Conservation (phyloP, 108 stramenopile genomes). For the Nitzschia inconspicua region DNA sequence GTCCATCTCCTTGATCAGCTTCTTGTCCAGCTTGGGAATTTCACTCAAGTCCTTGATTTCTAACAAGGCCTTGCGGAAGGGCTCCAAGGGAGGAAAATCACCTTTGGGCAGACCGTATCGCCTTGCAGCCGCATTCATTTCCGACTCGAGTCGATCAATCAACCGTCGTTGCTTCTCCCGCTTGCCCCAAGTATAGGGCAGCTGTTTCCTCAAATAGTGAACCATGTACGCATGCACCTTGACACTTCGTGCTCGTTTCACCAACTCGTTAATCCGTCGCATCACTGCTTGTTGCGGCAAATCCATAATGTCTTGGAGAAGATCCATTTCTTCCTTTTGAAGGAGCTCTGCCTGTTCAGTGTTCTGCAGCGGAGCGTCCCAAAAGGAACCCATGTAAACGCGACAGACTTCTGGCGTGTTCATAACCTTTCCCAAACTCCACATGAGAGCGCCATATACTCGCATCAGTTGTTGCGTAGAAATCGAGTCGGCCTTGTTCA, state of each 20-base stretch:
- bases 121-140: constrained; percentile 87
- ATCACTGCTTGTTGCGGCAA: constrained; percentile 96
- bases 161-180: constrained; percentile 90
- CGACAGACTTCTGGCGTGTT: constrained; percentile 98
- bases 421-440: constrained; percentile 94
- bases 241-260: constrained; percentile 95
- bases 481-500: constrained; percentile 95
- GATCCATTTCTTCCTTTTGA: constrained; percentile 87
- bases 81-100: constrained; percentile 77
- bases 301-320: constrained; percentile 89
- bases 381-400: constrained; percentile 97
- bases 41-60: constrained; percentile 93
- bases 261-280: constrained; percentile 97
- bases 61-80: constrained; percentile 75
- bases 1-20: constrained; percentile 86
- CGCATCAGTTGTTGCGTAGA: constrained; percentile 86
- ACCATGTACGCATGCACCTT: constrained; percentile 99
- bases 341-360: constrained; percentile 81
- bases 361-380: constrained; percentile 86
- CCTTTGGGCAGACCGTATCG: constrained; percentile 85
- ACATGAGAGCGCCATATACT: constrained; percentile 97
- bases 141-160: constrained; percentile 87
- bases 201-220: constrained; percentile 94
- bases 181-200: constrained; percentile 95
- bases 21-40: constrained; percentile 94